These are phyloP conservation scores for Haplosporangium gracile DNA, from an alignment of 192 early-diverging fungal genomes.

Conservation along the genomic window DNA sequence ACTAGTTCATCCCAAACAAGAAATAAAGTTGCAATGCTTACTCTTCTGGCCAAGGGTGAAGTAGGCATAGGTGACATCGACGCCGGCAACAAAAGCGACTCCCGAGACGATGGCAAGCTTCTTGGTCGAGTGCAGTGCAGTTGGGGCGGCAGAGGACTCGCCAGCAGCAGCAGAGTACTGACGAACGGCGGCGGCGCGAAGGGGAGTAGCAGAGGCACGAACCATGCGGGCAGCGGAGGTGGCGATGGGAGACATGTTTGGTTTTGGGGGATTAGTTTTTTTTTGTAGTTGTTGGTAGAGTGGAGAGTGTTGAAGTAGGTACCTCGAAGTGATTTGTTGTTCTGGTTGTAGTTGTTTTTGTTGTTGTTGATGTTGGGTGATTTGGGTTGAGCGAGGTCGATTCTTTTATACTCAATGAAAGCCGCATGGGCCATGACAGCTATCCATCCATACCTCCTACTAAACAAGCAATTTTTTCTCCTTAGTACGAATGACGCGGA, in stretches of 20 bases:
- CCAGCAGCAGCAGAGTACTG: constrained; percentile 22
- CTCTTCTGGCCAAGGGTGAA: constrained; percentile 14
- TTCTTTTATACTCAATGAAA: no score
- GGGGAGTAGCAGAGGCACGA: constrained; percentile 8
- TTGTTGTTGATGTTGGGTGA: no score
- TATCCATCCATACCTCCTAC: no score
- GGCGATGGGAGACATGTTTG: constrained; percentile 13
- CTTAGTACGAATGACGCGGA: background rate
- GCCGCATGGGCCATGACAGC: no score
- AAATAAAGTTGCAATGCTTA: background rate
- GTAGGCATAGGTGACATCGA: constrained; percentile 47
- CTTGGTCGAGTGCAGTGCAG: constrained; percentile 17
- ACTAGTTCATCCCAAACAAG: no score
- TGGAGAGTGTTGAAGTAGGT: no score
- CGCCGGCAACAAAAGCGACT: constrained; percentile 17
- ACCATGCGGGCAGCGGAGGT: constrained; percentile 13
- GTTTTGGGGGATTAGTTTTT: no score
- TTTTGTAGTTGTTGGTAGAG: background rate
- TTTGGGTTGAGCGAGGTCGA: no score
- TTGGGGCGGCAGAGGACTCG: background rate
- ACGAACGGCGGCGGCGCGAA: constrained; percentile 10
- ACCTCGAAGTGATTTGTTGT: no score
- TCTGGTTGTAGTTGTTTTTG: no score
- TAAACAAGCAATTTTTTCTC: background rate
- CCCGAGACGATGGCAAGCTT: constrained; percentile 11